Conservation (phyloP, 805 yeast species). For the Barnettozyma salicaria region DNA sequence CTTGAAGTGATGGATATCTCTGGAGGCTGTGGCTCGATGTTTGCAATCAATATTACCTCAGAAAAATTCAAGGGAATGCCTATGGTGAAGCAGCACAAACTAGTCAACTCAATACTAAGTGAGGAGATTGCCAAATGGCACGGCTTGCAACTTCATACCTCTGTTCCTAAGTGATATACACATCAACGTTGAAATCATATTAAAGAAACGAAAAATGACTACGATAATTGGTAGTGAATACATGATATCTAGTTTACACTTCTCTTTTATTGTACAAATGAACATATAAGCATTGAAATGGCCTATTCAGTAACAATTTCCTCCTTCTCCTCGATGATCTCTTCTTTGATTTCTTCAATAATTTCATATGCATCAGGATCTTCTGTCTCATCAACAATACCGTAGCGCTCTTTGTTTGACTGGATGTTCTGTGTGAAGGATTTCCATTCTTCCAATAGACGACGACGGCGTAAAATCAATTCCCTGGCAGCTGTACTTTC, state of each 20-base stretch:
- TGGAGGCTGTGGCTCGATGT: conserved; percentile 99
- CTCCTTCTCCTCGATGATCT: conserved; percentile 44
- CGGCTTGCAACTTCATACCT: conserved; percentile 80
- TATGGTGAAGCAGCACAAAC: conserved; percentile 86
- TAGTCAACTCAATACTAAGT: conserved; percentile 74
- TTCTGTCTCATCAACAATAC: conserved; percentile 37
- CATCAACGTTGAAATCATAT: too few species aligned
- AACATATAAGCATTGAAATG: background rate
- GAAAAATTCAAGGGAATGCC: conserved; percentile 69
- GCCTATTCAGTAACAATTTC: conserved; percentile 18
- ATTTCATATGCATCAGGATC: conserved; percentile 66
- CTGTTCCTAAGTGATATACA: conserved; percentile 2
- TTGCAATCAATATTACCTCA: conserved; percentile 74
- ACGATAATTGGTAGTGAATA: background rate
- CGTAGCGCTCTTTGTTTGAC: conserved; percentile 43
- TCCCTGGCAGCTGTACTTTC: conserved; percentile 90
- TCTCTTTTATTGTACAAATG: conserved; percentile 3
- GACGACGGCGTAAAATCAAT: conserved; percentile 77
- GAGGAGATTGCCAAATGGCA: conserved; percentile 93
- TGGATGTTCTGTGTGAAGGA: conserved; percentile 59
- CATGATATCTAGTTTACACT: background rate
- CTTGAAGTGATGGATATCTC: conserved; percentile 76
- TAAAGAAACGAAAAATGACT: too few species aligned
- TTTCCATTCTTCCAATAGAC: conserved; percentile 78
- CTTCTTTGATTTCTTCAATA: conserved; percentile 70